A percentile compares a stretch with the other conserved stretches of the same genome.
phyloP scores from a whole-genome alignment of 371 early-diverging fungal species.

The Mucor plumbeus region DNA sequence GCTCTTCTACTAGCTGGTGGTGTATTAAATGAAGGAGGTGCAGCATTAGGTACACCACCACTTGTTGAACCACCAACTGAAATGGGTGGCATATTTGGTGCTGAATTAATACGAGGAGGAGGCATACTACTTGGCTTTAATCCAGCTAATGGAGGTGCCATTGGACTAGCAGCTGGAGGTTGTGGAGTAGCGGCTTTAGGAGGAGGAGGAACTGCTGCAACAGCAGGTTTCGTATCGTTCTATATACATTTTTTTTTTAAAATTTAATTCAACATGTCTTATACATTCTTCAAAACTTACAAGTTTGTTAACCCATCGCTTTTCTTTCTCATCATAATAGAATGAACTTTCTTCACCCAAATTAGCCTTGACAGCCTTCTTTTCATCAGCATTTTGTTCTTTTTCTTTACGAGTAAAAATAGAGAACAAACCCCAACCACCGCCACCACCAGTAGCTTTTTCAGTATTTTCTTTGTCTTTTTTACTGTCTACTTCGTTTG shows the following conservation, averaged over 20 bases:
- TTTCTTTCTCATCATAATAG: conserved; percentile 70
- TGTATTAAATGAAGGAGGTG: conserved; percentile 27
- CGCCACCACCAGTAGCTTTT: conserved; percentile 29
- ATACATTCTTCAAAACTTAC: conserved; percentile 26
- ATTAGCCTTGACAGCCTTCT: conserved; percentile 67
- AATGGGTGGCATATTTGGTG: conserved; percentile 23
- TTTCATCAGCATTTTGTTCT: conserved; percentile 35
- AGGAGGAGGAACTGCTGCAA: conserved; percentile 39
- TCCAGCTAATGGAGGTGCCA: conserved; percentile 9
- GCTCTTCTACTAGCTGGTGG: conserved; percentile 38
- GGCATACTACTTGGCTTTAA: conserved; percentile 25
- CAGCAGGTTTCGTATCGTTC: conserved; percentile 35
- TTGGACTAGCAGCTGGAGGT: neutral
- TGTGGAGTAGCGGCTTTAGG: conserved; percentile 20
- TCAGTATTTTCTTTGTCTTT: conserved; percentile 29
- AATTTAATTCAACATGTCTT: too few species aligned
- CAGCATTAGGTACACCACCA: conserved; percentile 17
- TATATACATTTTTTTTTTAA: conserved; percentile 5
- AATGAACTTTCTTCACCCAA: conserved; percentile 71
- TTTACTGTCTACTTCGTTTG: conserved; percentile 26
- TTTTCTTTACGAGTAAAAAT: conserved; percentile 53
- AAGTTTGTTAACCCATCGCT: conserved; percentile 63
- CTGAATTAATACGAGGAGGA: conserved; percentile 34
- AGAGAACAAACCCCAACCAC: conserved; percentile 61
- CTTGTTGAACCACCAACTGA: neutral